These are phyloP conservation scores for Leonotis leonurus DNA, from an alignment of 257 asterid species.

Conservation along the genomic window DNA sequence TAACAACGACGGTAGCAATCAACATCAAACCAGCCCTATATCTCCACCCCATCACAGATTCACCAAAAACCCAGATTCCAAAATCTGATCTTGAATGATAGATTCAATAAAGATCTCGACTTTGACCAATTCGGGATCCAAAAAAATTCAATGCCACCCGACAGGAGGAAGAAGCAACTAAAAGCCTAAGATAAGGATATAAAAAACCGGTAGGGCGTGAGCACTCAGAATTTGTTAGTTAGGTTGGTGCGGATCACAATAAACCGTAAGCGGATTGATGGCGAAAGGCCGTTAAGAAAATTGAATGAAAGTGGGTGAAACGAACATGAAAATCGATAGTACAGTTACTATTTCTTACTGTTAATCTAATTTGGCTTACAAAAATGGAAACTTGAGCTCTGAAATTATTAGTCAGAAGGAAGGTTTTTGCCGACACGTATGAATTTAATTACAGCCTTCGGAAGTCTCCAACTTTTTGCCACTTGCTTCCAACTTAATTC, in stretches of 20 bases:
- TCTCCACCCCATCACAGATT: conserved; percentile 73
- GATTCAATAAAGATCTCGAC: conserved; percentile 31
- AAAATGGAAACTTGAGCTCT: neutral
- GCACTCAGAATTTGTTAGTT: too few species aligned
- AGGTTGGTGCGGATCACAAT: too few species aligned
- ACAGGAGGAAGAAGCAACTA: neutral
- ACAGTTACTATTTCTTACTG: neutral
- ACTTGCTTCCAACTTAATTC: neutral
- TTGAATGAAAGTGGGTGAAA: neutral
- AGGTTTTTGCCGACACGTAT: conserved; percentile 2
- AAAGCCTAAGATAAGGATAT: too few species aligned
- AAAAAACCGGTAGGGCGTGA: too few species aligned
- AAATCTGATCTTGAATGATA: conserved; percentile 21
- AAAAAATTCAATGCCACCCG: conserved; percentile 3
- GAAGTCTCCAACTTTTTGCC: neutral
- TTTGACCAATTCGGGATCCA: conserved; percentile 21
- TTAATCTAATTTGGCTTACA: neutral
- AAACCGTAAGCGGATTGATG: too few species aligned
- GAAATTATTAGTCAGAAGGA: neutral
- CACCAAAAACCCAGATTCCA: conserved; percentile 35
- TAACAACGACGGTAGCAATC: conserved; percentile 84
- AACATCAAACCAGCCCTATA: conserved; percentile 77
- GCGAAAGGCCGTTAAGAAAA: too few species aligned
- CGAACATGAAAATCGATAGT: neutral
- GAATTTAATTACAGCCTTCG: conserved; percentile 13